Base-by-base conservation (phyloP, 768 basidiomycete genomes). In the Rhizopogon rudus region DNA sequence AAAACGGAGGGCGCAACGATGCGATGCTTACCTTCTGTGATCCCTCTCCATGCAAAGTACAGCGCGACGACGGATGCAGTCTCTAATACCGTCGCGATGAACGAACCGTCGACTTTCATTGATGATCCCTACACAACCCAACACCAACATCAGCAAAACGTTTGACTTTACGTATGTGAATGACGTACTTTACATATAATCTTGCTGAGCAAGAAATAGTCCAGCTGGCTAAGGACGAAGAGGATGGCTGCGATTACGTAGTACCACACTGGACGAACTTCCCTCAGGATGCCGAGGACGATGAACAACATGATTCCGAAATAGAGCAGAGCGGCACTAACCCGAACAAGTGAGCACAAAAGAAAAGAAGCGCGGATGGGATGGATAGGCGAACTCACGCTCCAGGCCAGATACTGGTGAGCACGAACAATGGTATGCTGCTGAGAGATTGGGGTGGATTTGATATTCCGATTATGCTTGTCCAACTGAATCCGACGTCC, bases 31-130 rank as follows among this genome's bases (percentile, higher is more conserved):
- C 91, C 90, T 83, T 95, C 93, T 16, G 93, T 94, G 55, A 94
- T 91, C 67, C 86, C 86, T 69, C 77, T 77, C 94, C 94, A 96
- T n/a, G 82, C 92, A 14, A 85, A 65, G 67, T 82, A 93, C 17
- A 96, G 58, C 3, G 81, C 71, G 10, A 74, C 79, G 1, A 96
- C 82, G 0, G 88, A 72, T 1, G 80, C 84, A 0, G 91, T 91
- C 65, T 96, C 91, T 44, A 96, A 74, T 5, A 94, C 51, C 0
- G 95, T 95, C 1, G 91, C 87, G 25, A 97, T 67, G 68, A 97
- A 96, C 3, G 87, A 84, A 5, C 91, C 91, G 70, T 98, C 96
- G 17, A 97, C 73, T 67, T 84, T 88, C 31, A 71, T 68, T 54
- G 80, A 75, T 16, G 91, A 77, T 22, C 81, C 83, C 82, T 87